Evolutionary conservation across 495 filamentous ascomycete genomes (phyloP).

Genomic region (Talaromyces ruber): DNA sequence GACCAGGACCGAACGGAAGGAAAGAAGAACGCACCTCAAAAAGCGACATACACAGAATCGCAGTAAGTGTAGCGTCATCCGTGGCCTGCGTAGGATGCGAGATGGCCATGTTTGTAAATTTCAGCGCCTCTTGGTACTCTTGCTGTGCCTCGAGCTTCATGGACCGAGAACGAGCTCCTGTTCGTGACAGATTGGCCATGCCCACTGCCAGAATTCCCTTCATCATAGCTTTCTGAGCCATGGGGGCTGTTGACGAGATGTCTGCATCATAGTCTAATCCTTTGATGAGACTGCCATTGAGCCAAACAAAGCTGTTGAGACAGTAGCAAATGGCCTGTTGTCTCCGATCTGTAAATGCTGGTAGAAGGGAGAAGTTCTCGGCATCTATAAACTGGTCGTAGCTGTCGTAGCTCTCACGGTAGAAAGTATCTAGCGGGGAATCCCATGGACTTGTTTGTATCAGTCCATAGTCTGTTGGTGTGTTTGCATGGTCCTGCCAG

Average conservation of each 20-base stretch:
- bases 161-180: slow-evolving; percentile 23
- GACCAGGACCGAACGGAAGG: not conserved
- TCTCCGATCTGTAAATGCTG: not conserved
- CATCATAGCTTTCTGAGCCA: slow-evolving; percentile 23
- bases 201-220: slow-evolving; percentile 41
- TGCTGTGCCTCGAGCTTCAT: slow-evolving; percentile 29
- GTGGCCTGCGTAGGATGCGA: slow-evolving; percentile 42
- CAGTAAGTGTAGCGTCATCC: slow-evolving; percentile 53
- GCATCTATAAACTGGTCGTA: not conserved
- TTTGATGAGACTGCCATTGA: not conserved
- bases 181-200: slow-evolving; percentile 35
- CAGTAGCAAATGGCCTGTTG: slow-evolving; percentile 31
- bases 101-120: slow-evolving; percentile 45
- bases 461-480: not conserved
- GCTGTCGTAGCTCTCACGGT: not conserved
- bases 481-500: not conserved
- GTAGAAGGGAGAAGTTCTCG: not conserved
- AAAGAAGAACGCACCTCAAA: slow-evolving; percentile 27
- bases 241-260: not conserved
- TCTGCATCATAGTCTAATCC: not conserved
- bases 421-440: not conserved
- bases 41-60: slow-evolving; percentile 48
- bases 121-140: slow-evolving; percentile 41
- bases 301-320: slow-evolving; percentile 29
- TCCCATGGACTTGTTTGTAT: not conserved